phyloP scores from a whole-genome alignment of 148 eudicot genomes.

The Camellia sinensis region DNA sequence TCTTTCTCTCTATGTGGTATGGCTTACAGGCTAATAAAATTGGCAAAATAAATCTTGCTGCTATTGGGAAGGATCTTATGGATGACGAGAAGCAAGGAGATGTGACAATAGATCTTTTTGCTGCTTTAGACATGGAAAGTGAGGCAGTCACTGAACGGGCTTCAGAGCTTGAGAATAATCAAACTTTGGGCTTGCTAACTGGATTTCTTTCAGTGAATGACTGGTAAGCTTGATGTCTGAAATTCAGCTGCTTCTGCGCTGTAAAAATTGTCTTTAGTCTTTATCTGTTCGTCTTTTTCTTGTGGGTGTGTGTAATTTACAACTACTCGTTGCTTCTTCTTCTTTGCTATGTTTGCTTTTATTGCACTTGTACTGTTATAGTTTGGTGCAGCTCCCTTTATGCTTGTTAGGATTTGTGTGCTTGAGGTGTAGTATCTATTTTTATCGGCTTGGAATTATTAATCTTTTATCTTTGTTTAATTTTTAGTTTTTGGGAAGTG shows the following conservation, averaged over 20 bases:
- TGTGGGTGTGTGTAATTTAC: background rate
- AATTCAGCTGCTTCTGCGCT: slow-evolving; percentile 8
- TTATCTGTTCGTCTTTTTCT: background rate
- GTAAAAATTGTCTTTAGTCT: background rate
- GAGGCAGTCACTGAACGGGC: slow-evolving; percentile 67
- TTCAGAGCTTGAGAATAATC: slow-evolving; percentile 78
- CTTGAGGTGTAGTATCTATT: background rate
- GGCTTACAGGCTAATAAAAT: slow-evolving; percentile 80
- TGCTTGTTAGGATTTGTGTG: background rate
- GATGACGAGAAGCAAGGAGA: slow-evolving; percentile 99
- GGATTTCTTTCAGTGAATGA: slow-evolving; percentile 94
- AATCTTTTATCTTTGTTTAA: background rate
- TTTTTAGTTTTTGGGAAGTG: background rate
- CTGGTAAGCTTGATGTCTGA: slow-evolving; percentile 51
- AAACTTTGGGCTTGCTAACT: slow-evolving; percentile 76
- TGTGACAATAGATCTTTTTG: slow-evolving; percentile 82
- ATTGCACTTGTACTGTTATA: background rate
- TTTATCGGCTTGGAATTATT: background rate
- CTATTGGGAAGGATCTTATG: slow-evolving; percentile 99
- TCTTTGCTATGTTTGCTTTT: background rate
- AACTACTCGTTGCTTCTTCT: background rate
- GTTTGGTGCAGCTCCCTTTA: background rate
- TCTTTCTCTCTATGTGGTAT: background rate
- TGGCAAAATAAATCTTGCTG: slow-evolving; percentile 98
- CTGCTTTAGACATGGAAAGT: slow-evolving; percentile 84